These are phyloP conservation scores for Apium graveolens DNA, from an alignment of 129 eudicot species.

Conservation along the genomic window DNA sequence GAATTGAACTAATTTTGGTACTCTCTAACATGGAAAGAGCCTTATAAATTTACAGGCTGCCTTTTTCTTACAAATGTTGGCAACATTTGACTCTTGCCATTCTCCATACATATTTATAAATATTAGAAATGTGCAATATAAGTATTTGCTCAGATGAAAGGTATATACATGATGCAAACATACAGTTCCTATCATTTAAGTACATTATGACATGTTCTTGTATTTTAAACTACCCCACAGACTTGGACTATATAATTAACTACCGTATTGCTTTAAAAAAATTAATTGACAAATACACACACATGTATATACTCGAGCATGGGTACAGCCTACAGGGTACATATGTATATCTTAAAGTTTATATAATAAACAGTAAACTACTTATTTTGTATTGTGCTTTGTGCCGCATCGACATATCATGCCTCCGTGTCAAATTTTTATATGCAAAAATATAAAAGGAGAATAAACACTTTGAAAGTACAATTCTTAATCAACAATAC, in stretches of 20 bases:
- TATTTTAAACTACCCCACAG: background rate
- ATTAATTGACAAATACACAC: background rate
- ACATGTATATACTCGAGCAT: background rate
- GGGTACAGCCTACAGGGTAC: background rate
- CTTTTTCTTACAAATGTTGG: background rate
- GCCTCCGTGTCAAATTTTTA: background rate
- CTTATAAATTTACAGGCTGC: background rate
- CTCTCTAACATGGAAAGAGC: background rate
- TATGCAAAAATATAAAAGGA: background rate
- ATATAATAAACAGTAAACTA: background rate
- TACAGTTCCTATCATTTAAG: background rate
- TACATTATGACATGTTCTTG: background rate
- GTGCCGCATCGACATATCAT: background rate
- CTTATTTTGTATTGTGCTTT: background rate
- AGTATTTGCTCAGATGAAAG: background rate
- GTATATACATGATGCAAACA: background rate
- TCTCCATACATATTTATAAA: background rate
- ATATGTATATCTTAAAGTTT: background rate
- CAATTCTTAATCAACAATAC: conserved; percentile 21
- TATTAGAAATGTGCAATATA: background rate
- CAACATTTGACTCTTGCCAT: background rate
- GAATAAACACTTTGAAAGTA: background rate
- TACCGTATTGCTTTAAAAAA: background rate
- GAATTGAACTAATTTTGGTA: background rate
- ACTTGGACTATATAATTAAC: background rate